These are phyloP conservation scores for Cronartium quercuum DNA, from an alignment of 1,284 basidiomycete genomes.

Conservation along the genomic window DNA sequence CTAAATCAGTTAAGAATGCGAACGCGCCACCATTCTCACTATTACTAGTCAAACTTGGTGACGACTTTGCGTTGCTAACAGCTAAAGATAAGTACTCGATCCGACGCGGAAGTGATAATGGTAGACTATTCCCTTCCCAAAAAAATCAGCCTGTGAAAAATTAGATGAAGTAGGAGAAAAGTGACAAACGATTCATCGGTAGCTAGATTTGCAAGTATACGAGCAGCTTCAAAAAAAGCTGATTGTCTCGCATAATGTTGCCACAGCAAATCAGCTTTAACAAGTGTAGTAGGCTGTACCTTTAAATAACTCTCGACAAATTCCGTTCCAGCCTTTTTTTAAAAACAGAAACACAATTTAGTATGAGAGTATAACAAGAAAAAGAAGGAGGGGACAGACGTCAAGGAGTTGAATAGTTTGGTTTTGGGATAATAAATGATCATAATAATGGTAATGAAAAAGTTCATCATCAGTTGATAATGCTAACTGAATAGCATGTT, in stretches of 20 bases:
- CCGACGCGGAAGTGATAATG: conserved; percentile 16
- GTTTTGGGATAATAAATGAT: conserved; percentile 76
- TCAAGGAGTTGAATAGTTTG: conserved; percentile 83
- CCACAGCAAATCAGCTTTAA: conserved; percentile 88
- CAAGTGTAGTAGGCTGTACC: conserved; percentile 68
- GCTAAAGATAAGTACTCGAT: conserved; percentile 73
- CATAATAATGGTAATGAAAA: conserved; percentile 90
- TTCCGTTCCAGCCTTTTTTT: conserved; percentile 65
- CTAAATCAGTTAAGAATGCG: conserved; percentile 81
- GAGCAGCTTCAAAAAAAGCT: conserved; percentile 74
- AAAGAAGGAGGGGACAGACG: conserved; percentile 53
- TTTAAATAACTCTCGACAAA: conserved; percentile 82
- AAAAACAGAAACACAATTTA: conserved; percentile 14
- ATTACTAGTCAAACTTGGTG: conserved; percentile 61
- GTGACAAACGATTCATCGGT: conserved; percentile 69
- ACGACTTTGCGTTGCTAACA: conserved; percentile 90
- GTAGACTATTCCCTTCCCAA: conserved; percentile 1
- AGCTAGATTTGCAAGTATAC: conserved; percentile 76
- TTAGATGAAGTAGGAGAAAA: not conserved
- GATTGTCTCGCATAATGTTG: conserved; percentile 91
- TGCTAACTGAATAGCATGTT: conserved; percentile 71
- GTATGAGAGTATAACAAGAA: not conserved
- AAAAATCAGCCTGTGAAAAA: not conserved
- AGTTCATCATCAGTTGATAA: conserved; percentile 79
- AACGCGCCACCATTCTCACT: conserved; percentile 74